phyloP scores from a whole-genome alignment of 2,329 filamentous ascomycete species.

The Coniochaeta pulveracea region DNA sequence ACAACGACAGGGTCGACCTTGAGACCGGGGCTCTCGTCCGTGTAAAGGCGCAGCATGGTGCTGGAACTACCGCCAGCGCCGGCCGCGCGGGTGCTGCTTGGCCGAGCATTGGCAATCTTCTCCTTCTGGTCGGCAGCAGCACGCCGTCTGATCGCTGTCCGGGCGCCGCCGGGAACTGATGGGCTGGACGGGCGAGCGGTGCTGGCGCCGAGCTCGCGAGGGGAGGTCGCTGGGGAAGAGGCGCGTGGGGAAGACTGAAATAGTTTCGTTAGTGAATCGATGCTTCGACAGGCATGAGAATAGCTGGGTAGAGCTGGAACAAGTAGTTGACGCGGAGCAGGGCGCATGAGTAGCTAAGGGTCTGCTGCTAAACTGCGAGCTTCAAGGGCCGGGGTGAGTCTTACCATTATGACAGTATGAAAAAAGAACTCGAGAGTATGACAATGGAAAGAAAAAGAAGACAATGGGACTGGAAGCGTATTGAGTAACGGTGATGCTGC shows the following conservation, averaged over 20 bases:
- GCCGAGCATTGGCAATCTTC: constrained; percentile 86
- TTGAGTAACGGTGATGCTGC: constrained; percentile 8
- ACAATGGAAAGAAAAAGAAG: constrained; percentile 7
- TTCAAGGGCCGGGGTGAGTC: not conserved
- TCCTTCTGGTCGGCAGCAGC: constrained; percentile 96
- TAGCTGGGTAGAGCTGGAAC: constrained; percentile 8
- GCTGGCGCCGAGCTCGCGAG: constrained; percentile 48
- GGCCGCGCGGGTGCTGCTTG: constrained; percentile 83
- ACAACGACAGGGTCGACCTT: constrained; percentile 98
- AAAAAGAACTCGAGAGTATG: not conserved
- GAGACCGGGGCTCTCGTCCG: constrained; percentile 91
- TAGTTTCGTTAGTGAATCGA: constrained; percentile 3
- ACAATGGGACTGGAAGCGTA: constrained; percentile 9
- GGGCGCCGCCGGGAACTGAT: constrained; percentile 82
- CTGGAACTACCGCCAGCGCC: constrained; percentile 93
- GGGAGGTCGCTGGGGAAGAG: constrained; percentile 43
- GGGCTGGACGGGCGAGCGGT: constrained; percentile 74
- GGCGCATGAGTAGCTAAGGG: too few species aligned
- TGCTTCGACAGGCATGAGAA: not conserved
- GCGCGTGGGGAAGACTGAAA: constrained; percentile 46
- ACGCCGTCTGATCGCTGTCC: constrained; percentile 88
- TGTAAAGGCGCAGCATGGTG: constrained; percentile 98
- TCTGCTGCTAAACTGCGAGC: not conserved
- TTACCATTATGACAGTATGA: constrained; percentile 4
- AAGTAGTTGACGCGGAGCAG: too few species aligned